phyloP scores from a whole-genome alignment of 148 eudicot species.

The Nepenthes gracilis region DNA sequence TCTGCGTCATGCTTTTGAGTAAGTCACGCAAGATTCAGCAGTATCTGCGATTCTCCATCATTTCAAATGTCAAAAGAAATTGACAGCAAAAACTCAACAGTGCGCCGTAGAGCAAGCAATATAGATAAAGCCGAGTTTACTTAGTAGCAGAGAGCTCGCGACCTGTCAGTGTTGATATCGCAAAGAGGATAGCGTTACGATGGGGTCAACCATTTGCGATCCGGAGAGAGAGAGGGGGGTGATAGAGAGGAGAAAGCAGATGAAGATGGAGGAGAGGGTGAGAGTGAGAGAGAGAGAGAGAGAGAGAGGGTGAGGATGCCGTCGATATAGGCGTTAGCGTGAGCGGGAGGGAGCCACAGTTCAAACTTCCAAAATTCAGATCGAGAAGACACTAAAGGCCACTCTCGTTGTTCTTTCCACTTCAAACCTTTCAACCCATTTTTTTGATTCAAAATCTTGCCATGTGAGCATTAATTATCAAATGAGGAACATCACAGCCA shows the following conservation, averaged over 20 bases:
- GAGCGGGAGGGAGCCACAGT: conserved; percentile 59
- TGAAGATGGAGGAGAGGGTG: conserved; percentile 14
- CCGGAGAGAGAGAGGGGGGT: not conserved
- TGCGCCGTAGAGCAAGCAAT: not conserved
- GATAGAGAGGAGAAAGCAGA: not conserved
- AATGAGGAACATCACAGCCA: no score
- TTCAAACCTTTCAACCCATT: no score
- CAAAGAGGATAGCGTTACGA: conserved; percentile 21
- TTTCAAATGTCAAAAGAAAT: not conserved
- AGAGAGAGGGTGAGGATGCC: conserved; percentile 3
- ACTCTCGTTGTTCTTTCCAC: no score
- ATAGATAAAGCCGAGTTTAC: conserved; percentile 13
- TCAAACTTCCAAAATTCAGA: conserved; percentile 41
- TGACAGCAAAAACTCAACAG: no score
- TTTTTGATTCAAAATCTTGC: no score
- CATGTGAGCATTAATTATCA: no score
- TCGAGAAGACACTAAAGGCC: not conserved
- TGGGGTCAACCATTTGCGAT: conserved; percentile 11
- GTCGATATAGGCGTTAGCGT: not conserved
- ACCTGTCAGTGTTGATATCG: conserved; percentile 2
- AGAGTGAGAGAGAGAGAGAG: conserved; percentile 5
- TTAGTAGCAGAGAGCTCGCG: conserved; percentile 8
- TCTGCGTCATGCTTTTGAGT: not conserved
- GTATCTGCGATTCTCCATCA: not conserved
- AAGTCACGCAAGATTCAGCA: not conserved